phyloP scores from a whole-genome alignment of 2,329 filamentous ascomycete species.

The Neopestalotiopsis clavispora region DNA sequence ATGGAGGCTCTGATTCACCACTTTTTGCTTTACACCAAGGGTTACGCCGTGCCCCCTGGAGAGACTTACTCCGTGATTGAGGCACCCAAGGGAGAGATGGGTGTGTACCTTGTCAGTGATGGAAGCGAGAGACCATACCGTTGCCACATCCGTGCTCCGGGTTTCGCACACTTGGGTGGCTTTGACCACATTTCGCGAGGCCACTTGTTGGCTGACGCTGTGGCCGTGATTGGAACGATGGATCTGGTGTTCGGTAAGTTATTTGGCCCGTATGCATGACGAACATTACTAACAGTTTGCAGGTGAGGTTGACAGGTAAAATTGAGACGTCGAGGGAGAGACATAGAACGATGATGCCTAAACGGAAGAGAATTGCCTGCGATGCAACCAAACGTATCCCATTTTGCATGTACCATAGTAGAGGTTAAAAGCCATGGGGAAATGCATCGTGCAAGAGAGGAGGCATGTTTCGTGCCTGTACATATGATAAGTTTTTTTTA shows the following conservation, averaged over 20 bases:
- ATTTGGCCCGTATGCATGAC: neutral
- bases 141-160: constrained; percentile 95
- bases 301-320: constrained; percentile 67
- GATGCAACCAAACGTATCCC: constrained; percentile 6
- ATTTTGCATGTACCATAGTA: constrained; percentile 36
- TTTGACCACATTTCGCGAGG: constrained; percentile 94
- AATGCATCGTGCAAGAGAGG: constrained; percentile 19
- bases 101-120: constrained; percentile 93
- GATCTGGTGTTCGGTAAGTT: constrained; percentile 84
- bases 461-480: constrained; percentile 20
- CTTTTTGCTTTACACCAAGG: constrained; percentile 98
- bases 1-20: constrained; percentile 99
- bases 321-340: constrained; percentile 19
- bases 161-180: constrained; percentile 91
- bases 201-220: constrained; percentile 93
- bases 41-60: constrained; percentile 93
- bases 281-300: constrained; percentile 37
- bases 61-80: constrained; percentile 99
- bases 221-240: constrained; percentile 92
- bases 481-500: constrained; percentile 19
- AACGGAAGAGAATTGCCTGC: constrained; percentile 28
- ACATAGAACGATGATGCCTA: constrained; percentile 21
- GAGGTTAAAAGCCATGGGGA: constrained; percentile 19
- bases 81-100: constrained; percentile 99
- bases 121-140: constrained; percentile 95